Percentiles rank a stretch among this genome's conserved stretches.
These are phyloP conservation scores for Dipodascus geniculatus DNA, from an alignment of 805 yeast genomes.

Conservation along the genomic window DNA sequence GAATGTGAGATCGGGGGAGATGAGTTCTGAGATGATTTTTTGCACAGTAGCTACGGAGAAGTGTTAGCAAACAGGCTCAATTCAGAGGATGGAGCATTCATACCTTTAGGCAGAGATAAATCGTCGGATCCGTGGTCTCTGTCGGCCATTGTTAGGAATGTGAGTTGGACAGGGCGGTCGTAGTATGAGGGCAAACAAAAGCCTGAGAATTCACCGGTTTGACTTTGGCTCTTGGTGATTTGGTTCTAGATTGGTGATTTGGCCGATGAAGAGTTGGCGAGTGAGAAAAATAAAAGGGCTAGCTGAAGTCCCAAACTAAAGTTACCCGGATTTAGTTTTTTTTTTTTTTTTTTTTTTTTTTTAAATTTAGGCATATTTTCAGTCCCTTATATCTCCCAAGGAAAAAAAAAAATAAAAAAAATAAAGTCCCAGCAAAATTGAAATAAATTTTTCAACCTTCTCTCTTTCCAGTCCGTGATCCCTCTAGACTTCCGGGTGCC, in stretches of 20 bases:
- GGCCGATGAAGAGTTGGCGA: background rate
- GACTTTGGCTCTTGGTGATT: no score
- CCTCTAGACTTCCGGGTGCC: no score
- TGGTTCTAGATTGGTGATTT: background rate
- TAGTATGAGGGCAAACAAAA: no score
- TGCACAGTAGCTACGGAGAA: conserved; percentile 73
- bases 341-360: no score
- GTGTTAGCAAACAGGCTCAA: no score
- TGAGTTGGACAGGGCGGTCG: no score
- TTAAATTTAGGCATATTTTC: background rate
- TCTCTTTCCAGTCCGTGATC: no score
- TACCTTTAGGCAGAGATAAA: conserved; percentile 23
- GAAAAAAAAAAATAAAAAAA: no score
- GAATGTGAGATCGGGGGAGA: conserved; percentile 79
- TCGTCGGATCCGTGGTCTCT: conserved; percentile 23
- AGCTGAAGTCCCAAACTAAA: background rate
- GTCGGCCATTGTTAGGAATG: conserved; percentile 1
- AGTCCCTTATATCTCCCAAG: background rate
- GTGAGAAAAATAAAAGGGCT: background rate
- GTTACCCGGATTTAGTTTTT: no score
- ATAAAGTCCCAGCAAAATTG: background rate
- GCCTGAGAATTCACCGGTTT: no score
- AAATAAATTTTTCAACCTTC: background rate
- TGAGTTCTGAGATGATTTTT: conserved; percentile 79
- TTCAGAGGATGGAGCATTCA: background rate